phyloP scores from a whole-genome alignment of 257 asterid species.

The Nemophila menziesii region DNA sequence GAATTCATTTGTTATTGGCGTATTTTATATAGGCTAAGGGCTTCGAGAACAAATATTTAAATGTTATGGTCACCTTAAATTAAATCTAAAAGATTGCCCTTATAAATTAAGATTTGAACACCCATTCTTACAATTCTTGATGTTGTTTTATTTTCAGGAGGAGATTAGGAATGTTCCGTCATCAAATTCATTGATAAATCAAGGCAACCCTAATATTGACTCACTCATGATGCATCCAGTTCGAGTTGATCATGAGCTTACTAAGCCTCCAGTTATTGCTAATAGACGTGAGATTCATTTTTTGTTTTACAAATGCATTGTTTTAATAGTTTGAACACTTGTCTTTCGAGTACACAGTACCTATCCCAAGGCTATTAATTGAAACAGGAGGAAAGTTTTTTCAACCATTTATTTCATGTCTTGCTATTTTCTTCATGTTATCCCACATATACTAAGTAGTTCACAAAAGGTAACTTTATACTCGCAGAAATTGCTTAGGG shows the following conservation, averaged over 20 bases:
- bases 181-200: conserved; percentile 57
- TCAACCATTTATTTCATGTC: conserved; percentile 16
- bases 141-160: conserved; percentile 33
- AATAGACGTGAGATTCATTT: conserved; percentile 63
- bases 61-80: no score
- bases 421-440: conserved; percentile 6
- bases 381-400: conserved; percentile 8
- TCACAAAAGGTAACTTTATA: conserved; percentile 15
- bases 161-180: conserved; percentile 71
- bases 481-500: conserved; percentile 7
- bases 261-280: conserved; percentile 82
- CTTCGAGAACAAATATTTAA: no score
- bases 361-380: conserved; percentile 15
- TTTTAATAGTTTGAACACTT: conserved; percentile 20
- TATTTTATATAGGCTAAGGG: no score
- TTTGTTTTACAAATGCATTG: conserved; percentile 8
- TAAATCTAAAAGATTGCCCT: no score
- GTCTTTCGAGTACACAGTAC: conserved; percentile 32
- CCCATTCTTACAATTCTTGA: background rate
- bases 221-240: conserved; percentile 46
- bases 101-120: background rate
- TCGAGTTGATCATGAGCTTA: conserved; percentile 83
- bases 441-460: conserved; percentile 16
- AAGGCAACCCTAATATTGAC: conserved; percentile 56
- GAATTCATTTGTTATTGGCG: background rate